These are phyloP conservation scores for Lanmaoa pseudosensibilis DNA, from an alignment of 768 basidiomycete species.

Conservation along the genomic window DNA sequence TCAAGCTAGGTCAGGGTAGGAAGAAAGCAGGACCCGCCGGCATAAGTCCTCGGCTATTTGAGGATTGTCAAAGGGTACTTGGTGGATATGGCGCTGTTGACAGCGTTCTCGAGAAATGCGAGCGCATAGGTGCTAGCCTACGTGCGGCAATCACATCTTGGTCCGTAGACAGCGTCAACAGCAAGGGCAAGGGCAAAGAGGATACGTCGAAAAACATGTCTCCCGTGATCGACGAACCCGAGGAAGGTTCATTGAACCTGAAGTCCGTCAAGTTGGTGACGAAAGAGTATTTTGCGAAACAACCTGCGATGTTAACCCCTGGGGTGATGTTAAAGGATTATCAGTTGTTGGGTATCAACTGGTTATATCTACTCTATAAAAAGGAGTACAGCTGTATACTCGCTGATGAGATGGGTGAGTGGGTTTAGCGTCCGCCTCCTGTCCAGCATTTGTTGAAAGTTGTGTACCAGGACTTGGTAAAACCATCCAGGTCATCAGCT, in stretches of 20 bases:
- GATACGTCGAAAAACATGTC: constrained; percentile 24
- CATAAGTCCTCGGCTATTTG: constrained; percentile 86
- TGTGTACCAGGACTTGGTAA: constrained; percentile 81
- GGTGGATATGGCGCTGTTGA: constrained; percentile 87
- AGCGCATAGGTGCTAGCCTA: constrained; percentile 77
- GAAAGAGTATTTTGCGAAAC: constrained; percentile 68
- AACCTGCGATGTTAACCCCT: constrained; percentile 67
- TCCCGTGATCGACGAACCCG: constrained; percentile 37
- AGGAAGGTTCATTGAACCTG: constrained; percentile 66
- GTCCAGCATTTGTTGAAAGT: background rate
- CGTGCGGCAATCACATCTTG: constrained; percentile 77
- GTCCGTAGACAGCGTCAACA: constrained; percentile 41
- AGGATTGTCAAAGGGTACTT: constrained; percentile 85
- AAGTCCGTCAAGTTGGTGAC: constrained; percentile 44
- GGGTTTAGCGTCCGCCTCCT: background rate
- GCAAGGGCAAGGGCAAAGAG: constrained; percentile 42
- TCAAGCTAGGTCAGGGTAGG: constrained; percentile 80
- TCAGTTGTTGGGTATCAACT: constrained; percentile 96
- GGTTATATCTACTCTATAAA: constrained; percentile 86
- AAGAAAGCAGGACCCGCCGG: constrained; percentile 82
- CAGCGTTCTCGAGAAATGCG: constrained; percentile 83
- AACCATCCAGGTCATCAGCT: constrained; percentile 98
- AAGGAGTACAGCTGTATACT: constrained; percentile 88
- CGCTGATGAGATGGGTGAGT: constrained; percentile 97
- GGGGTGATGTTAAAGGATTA: constrained; percentile 90